phyloP scores from a whole-genome alignment of 768 basidiomycete genomes.

The Leucosporidium creatinivorum region DNA sequence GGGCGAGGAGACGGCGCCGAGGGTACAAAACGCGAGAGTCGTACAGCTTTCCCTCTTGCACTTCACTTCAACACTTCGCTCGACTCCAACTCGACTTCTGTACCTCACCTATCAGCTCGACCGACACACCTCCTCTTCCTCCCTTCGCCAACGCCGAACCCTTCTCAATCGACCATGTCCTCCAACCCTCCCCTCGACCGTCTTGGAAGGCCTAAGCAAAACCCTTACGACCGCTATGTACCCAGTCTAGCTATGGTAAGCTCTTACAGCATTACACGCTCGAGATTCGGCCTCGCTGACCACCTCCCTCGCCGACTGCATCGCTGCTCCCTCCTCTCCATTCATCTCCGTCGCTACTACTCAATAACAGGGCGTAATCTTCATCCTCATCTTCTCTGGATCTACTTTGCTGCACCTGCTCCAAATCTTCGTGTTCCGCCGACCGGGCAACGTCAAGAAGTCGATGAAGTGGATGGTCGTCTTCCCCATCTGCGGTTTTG shows the following conservation, averaged over 20 bases:
- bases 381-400: constrained; percentile 5
- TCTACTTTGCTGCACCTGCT: neutral
- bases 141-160: neutral
- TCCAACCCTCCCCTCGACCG: too few relatives aligned
- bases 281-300: neutral
- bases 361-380: neutral
- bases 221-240: neutral
- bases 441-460: neutral
- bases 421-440: neutral
- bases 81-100: neutral
- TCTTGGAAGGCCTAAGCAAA: too few relatives aligned
- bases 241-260: neutral
- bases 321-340: neutral
- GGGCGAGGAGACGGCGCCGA: too few relatives aligned
- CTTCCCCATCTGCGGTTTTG: neutral
- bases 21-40: too few relatives aligned
- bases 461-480: constrained; percentile 11
- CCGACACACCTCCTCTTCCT: neutral
- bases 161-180: too few relatives aligned
- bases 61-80: neutral
- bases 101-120: neutral
- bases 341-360: too few relatives aligned
- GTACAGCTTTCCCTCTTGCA: neutral
- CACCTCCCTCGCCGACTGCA: neutral
- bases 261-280: neutral